Conservation (phyloP, 2,329 filamentous ascomycete species). For the Trichoderma simmonsii region DNA sequence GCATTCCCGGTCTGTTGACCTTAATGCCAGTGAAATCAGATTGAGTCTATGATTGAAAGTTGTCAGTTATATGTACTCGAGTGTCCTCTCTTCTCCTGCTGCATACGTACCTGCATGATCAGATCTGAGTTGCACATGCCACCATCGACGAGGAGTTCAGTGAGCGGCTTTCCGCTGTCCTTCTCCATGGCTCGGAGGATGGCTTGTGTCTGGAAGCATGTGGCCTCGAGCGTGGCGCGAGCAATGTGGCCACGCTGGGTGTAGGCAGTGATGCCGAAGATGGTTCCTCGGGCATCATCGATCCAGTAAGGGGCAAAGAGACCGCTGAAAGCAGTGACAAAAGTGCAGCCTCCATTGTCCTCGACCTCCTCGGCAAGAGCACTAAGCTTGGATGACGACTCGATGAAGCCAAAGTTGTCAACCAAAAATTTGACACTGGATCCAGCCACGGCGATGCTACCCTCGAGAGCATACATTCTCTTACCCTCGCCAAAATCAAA, state of each 20-base stretch:
- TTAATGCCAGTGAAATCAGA: constrained; percentile 77
- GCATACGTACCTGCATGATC: constrained; percentile 61
- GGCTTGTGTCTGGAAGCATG: constrained; percentile 79
- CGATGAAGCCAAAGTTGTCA: constrained; percentile 56
- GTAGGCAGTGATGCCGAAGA: constrained; percentile 75
- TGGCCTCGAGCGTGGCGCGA: constrained; percentile 74
- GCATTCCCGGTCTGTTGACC: constrained; percentile 74
- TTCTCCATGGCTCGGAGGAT: constrained; percentile 79
- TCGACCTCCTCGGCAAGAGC: constrained; percentile 47
- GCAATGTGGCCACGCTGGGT: constrained; percentile 75
- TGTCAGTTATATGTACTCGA: constrained; percentile 12
- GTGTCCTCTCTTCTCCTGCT: not conserved
- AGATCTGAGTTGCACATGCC: constrained; percentile 80
- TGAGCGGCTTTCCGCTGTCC: constrained; percentile 69
- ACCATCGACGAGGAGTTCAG: constrained; percentile 76
- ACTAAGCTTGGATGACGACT: constrained; percentile 44
- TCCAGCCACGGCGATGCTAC: constrained; percentile 73
- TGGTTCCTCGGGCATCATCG: constrained; percentile 75
- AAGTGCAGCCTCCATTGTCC: constrained; percentile 72
- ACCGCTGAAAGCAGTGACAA: constrained; percentile 78
- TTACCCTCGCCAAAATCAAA: constrained; percentile 68
- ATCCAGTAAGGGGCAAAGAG: constrained; percentile 85
- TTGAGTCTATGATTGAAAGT: constrained; percentile 54
- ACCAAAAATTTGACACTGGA: constrained; percentile 69
- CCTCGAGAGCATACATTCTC: constrained; percentile 72